Evolutionary conservation across 2,329 filamentous ascomycete species (phyloP), one percentile per base, ranked within the genome.

Genomic region (Clarireedia hainanense): DNA sequence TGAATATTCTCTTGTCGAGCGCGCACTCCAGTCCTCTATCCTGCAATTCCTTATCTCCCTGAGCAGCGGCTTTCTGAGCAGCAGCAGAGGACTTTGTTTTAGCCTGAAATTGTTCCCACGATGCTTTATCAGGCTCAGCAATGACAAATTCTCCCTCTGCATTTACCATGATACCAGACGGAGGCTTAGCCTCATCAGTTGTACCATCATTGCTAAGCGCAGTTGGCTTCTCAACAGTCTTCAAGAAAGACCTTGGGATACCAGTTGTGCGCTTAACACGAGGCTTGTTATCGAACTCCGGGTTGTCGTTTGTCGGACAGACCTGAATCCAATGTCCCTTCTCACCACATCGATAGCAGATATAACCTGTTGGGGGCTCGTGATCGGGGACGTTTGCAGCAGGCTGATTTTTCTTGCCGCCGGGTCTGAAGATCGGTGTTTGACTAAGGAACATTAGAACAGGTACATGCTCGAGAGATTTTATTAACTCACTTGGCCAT

Each of bases 311-410:
- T n/a, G 92, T 99, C 6, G 94, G 94, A 68, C 94, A 99, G 52
- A 89, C 83, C 74, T 97, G 92, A 60, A 99, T 99, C 92, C 92
- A 99, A 71, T 99, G 94, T n/a, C 91, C 94, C 74, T 96, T 96
- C 71, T 96, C 88, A 59, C 91, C 88, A 72, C 94, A 99, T 50
- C 94, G 86, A 70, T 96, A 96, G 74, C 94, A 99, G 59, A 96
- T 86, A 71, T 99, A 99, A 52, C 91, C 91, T 52, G 88, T 87
- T 1, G 94, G 94, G 2, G 94, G 91, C 47, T 94, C 90, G 68
- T 96, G 91, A 65, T 95, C 91, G 4, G 94, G 94, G 27, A 95
- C 88, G 61, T 89, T 88, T 56, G 80, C 77, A 4, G 82, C 79
- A 34, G 68, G 64, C 37, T 62, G 61, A 45, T 63, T 65, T 64